Evolutionary conservation across 257 asterid species (phyloP), one percentile per base, ranked within the genome.

Genomic region (Capsicum rhomboideum): DNA sequence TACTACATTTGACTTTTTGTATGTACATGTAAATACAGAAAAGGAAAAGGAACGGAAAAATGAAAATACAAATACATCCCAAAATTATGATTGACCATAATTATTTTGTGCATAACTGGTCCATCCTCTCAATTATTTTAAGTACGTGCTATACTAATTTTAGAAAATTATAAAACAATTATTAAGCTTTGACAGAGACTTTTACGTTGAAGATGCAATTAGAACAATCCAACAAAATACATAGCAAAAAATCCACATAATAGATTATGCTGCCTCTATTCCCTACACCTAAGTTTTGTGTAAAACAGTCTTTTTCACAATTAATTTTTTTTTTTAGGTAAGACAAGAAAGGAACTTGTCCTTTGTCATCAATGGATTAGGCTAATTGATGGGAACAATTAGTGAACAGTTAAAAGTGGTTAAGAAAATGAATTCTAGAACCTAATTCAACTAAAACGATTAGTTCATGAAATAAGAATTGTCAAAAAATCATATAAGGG

Each of bases 281-380:
- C 13, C 80, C 80, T 46, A 46, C 59, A 74, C 21, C 13, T 7
- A 69, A 18, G 17, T 69, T n/a, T 6, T 56, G 64, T 20, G 28
- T 20, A 56, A 40, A 69, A 37, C 6, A 20, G 14, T 20, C 20
- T 42, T 40, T 40, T 71, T 40, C 2, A 10, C 2, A 67, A 34
- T 34, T 34, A 31, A 16, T 31, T 14, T 29, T 67, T 16, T 14
- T 31, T 7, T 68, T 68, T 34, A 75, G 23, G 80, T 14, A 42
- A 75, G 42, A 23, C 80, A 75, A 23, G 21, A 75, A 74, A 75
- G 80, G n/a, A 75, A 49, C 21, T 14, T 49, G 21, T 44, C 56
- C 31, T 21, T 21, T 12, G 1, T 44, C 59, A 14, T 58, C 23
- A 75, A 23, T 50, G 26, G 61, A 72, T 72, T 17, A 74, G 40